Percentiles rank a stretch among this genome's conserved stretches.
Evolutionary conservation across 495 filamentous ascomycete genomes (phyloP).

Genomic region (Penicillium bovifimosum): DNA sequence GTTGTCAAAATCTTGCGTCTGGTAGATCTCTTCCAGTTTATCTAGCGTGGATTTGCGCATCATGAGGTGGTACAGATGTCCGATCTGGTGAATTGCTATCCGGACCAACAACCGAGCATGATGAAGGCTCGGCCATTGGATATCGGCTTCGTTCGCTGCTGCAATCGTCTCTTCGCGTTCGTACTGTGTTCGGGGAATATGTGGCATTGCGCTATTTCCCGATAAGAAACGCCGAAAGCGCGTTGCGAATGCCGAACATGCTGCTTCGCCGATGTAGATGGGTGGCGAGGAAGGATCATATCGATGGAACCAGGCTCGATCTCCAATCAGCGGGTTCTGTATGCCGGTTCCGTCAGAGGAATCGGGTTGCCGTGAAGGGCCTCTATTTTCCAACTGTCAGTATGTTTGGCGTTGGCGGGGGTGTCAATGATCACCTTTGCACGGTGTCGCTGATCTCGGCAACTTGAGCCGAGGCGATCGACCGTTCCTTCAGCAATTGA

Average conservation of each 20-base stretch:
- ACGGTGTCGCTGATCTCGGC: slow-evolving; percentile 22
- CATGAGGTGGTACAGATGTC: slow-evolving; percentile 38
- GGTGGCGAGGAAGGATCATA: slow-evolving; percentile 42
- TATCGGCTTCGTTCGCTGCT: slow-evolving; percentile 27
- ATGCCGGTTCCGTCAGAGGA: slow-evolving; percentile 31
- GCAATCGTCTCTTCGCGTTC: slow-evolving; percentile 34
- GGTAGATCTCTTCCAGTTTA: slow-evolving; percentile 41
- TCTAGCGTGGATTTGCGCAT: slow-evolving; percentile 40
- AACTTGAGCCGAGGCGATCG: slow-evolving; percentile 26
- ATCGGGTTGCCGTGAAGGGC: slow-evolving; percentile 19
- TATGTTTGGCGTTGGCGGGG: neutral
- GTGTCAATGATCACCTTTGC: slow-evolving; percentile 11
- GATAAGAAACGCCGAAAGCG: slow-evolving; percentile 41
- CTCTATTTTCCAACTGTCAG: slow-evolving; percentile 9
- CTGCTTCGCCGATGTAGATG: slow-evolving; percentile 43
- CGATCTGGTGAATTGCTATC: slow-evolving; percentile 39
- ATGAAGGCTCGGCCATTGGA: slow-evolving; percentile 37
- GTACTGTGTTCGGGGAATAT: slow-evolving; percentile 40
- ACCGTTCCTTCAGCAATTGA: slow-evolving; percentile 35
- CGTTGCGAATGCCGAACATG: slow-evolving; percentile 44
- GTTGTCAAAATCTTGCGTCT: slow-evolving; percentile 30
- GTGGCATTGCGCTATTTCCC: slow-evolving; percentile 32
- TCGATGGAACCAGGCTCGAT: slow-evolving; percentile 41
- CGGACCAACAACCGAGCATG: slow-evolving; percentile 39
- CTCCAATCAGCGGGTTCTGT: slow-evolving; percentile 38